Evolutionary conservation across 1,284 basidiomycete genomes (phyloP), one percentile per base, ranked within the genome.

Genomic region (Malassezia globosa): DNA sequence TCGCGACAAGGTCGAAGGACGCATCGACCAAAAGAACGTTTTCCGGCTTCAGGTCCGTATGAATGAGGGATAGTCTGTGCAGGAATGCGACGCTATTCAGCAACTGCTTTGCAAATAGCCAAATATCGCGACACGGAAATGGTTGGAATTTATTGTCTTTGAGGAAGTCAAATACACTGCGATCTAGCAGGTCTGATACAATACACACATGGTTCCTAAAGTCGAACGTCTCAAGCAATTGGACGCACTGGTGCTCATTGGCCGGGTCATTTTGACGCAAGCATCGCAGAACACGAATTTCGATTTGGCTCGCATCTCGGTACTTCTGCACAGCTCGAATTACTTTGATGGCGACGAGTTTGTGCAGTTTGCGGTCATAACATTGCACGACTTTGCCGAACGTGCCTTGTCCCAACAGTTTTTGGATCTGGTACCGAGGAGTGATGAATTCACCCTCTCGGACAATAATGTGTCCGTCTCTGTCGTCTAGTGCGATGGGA

Each of bases 381-480:
- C 89, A 89, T 72, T 96, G 87, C 46, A 97, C 90, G 23, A 99
- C 94, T 74, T 97, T 99, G 60, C 94, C 94, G 68, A 97, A 99
- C 6, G 94, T 99, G 5, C 94, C 94, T 75, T 97, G 94, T 14
- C 94, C 94, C 3, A 99, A 77, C 33, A 92, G 77, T 46, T 82
- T 79, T 45, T 90, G 80, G 47, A 92, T 95, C 54, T 85, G 63
- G 52, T 66, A 66, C 19, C 66, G 51, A n/a, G 59, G 58, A 7
- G 65, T 63, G 27, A 73, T 60, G 19, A 55, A 60, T 24, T 72
- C 69, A 31, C 68, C 69, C 31, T 59, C 51, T 18, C 60, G 59
- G 24, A 74, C 70, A 44, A 74, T 72, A 51, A 65, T 73, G 47
- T 75, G 74, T 2, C 74, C 74, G 33, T 75, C 73, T 46, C 70